Conservation (phyloP, 2,329 filamentous ascomycete genomes). For the Penicillium sp. region DNA sequence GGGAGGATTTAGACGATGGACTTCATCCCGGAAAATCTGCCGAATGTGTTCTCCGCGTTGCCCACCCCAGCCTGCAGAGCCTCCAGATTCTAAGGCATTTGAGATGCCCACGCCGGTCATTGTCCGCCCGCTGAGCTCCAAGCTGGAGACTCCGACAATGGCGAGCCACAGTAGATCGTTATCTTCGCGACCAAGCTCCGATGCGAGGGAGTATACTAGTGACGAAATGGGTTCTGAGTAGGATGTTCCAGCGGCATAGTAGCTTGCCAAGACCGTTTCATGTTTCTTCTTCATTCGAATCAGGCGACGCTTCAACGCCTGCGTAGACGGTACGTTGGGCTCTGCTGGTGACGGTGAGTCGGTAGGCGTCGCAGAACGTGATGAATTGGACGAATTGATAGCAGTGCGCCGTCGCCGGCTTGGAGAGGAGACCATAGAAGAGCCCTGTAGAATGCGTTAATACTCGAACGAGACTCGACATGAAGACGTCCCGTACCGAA, state of each 20-base stretch:
- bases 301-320: slow-evolving; percentile 68
- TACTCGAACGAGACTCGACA: background rate
- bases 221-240: slow-evolving; percentile 95
- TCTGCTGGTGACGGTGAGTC: slow-evolving; percentile 40
- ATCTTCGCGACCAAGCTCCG: slow-evolving; percentile 91
- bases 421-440: slow-evolving; percentile 42
- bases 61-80: slow-evolving; percentile 72
- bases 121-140: slow-evolving; percentile 85
- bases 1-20: slow-evolving; percentile 85
- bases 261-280: slow-evolving; percentile 70
- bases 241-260: slow-evolving; percentile 83
- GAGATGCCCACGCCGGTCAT: slow-evolving; percentile 70
- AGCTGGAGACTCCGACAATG: slow-evolving; percentile 91
- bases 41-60: slow-evolving; percentile 79
- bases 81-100: slow-evolving; percentile 54
- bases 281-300: slow-evolving; percentile 74
- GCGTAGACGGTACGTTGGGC: slow-evolving; percentile 65
- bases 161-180: slow-evolving; percentile 94
- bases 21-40: slow-evolving; percentile 85
- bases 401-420: slow-evolving; percentile 40
- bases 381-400: slow-evolving; percentile 46
- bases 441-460: slow-evolving; percentile 30
- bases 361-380: slow-evolving; percentile 46
- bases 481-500: slow-evolving; percentile 56
- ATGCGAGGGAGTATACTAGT: slow-evolving; percentile 89